Conservation (phyloP, 148 eudicot species). For the Vaccinium macrocarpon region DNA sequence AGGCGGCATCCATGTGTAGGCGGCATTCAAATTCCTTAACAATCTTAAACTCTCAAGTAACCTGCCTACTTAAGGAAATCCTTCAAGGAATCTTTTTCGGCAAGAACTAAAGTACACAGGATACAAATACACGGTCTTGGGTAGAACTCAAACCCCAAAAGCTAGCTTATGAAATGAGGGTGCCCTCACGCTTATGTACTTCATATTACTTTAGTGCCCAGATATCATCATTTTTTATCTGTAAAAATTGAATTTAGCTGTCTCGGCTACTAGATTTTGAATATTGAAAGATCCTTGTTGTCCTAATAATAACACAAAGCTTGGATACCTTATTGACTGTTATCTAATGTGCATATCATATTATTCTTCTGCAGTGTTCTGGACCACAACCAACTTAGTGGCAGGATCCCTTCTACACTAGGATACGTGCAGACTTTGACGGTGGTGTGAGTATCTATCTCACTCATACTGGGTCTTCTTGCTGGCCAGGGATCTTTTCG, state of each 20-base stretch:
- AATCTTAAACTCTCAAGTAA: neutral
- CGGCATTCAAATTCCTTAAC: neutral
- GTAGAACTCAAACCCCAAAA: too few species aligned
- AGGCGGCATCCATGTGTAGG: neutral
- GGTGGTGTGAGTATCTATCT: conserved; percentile 58
- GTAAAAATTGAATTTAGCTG: neutral
- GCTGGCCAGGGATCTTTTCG: neutral
- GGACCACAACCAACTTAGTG: conserved; percentile 64
- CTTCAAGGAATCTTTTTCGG: too few species aligned
- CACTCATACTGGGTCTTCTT: neutral
- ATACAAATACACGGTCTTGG: neutral
- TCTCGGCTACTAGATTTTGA: neutral
- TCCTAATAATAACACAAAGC: neutral
- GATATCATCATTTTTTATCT: neutral
- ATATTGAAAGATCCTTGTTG: neutral
- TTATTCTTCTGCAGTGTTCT: conserved; percentile 47
- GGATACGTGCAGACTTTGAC: conserved; percentile 52
- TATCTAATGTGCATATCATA: neutral
- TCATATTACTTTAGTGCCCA: too few species aligned
- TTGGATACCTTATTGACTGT: neutral
- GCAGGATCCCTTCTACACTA: conserved; percentile 55
- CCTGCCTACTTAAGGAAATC: neutral
- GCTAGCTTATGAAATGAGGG: too few species aligned
- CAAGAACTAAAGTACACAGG: neutral
- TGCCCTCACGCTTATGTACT: too few species aligned